Percentiles rank a stretch among this genome's conserved stretches.
These are phyloP conservation scores for Thelephora terrestris DNA, from an alignment of 1,284 basidiomycete species.

Conservation along the genomic window DNA sequence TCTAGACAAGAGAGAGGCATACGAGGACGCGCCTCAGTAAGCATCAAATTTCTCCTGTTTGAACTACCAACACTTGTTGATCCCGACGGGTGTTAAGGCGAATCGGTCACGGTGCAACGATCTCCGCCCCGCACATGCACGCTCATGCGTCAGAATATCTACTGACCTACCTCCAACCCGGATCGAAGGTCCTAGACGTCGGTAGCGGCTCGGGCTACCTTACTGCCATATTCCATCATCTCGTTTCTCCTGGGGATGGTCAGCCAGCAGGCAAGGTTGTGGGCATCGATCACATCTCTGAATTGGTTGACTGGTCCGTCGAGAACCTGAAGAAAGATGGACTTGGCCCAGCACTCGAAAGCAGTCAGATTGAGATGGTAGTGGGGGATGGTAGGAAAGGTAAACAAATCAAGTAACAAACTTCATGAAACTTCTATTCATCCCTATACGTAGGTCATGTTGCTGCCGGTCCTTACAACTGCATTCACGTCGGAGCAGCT, in stretches of 20 bases:
- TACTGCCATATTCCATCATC: slow-evolving; percentile 65
- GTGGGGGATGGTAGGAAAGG: slow-evolving; percentile 79
- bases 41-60: slow-evolving; percentile 19
- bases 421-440: background rate
- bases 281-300: slow-evolving; percentile 87
- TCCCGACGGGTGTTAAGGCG: slow-evolving; percentile 29
- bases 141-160: slow-evolving; percentile 74
- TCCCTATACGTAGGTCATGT: background rate
- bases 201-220: slow-evolving; percentile 77
- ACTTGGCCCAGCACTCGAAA: slow-evolving; percentile 39
- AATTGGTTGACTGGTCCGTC: slow-evolving; percentile 63
- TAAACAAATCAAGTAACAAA: slow-evolving; percentile 13
- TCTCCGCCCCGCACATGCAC: slow-evolving; percentile 91
- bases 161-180: slow-evolving; percentile 58
- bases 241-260: slow-evolving; percentile 37
- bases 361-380: slow-evolving; percentile 51
- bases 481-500: slow-evolving; percentile 94
- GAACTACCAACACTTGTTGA: background rate
- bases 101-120: slow-evolving; percentile 78
- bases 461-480: slow-evolving; percentile 52
- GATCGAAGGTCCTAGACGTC: slow-evolving; percentile 70
- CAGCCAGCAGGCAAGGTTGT: slow-evolving; percentile 52
- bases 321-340: slow-evolving; percentile 67
- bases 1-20: slow-evolving; percentile 40
- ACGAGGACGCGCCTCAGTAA: slow-evolving; percentile 74